Evolutionary conservation across 441 rosid species (phyloP), one percentile per base, ranked within the genome.

Genomic region (Bocquillonia castaneifolia): DNA sequence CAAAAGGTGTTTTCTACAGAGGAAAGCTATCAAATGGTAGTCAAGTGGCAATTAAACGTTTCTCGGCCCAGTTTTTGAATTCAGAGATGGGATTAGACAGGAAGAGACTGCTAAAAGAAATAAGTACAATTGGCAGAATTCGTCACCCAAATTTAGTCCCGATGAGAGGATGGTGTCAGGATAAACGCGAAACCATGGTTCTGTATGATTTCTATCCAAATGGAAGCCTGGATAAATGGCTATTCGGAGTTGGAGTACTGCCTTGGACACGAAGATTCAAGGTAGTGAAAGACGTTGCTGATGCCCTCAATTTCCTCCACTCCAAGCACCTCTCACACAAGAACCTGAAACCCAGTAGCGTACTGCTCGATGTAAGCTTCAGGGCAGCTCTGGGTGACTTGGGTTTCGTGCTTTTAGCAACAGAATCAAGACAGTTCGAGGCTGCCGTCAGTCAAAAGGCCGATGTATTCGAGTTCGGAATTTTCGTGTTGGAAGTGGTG

Each of bases 81-180:
- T 77, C 84, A 2, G 70, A 72, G 23, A 52, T 59, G 5, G 85
- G 83, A 18, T 22, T 76, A 15, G 81, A 84, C 52, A 68, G 63
- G 62, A 55, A 71, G n/a, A 66, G 79, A 57, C 15, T 84, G 28
- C 36, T 82, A 14, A 79, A 84, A 61, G 83, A 80, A 57, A 84
- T 82, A 6, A 71, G 55, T 15, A 68, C 78, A 22, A 75, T 82
- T 6, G 79, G 81, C 59, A 70, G 70, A 15, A 55, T 79, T 51
- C 86, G 81, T 22, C 85, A 85, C 70, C 86, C 80, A 0, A 81
- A 81, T 62, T 32, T 82, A 61, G 81, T 74, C 20, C 82, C 84
- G 0, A 60, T 81, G 53, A 72, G 81, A 76, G 89, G 89, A 36
- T 83, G 86, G 89, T 81, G 82, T 48, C 77, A 68, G 23, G 84